Percentiles rank a stretch among this genome's conserved stretches.
These are phyloP conservation scores for Pseudoscleropodium purum DNA, from an alignment of 225 moss, liverwort and hornwort species.

Conservation along the genomic window DNA sequence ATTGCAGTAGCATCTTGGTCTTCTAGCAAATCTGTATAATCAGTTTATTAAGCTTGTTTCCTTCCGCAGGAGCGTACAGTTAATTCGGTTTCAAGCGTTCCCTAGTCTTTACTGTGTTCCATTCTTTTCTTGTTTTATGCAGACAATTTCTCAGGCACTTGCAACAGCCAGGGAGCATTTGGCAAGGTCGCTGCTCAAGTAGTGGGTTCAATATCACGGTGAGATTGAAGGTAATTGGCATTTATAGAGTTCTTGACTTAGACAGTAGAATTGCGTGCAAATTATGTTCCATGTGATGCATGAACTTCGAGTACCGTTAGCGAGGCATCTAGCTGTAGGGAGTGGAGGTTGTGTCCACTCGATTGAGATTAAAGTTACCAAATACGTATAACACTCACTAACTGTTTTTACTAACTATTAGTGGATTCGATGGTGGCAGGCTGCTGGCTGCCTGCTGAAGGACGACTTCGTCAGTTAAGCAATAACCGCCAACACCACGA, in stretches of 20 bases:
- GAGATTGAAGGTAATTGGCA: background rate
- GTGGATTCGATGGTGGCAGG: constrained; percentile 17
- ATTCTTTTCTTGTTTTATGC: constrained; percentile 21
- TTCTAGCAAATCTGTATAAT: background rate
- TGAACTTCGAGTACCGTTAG: background rate
- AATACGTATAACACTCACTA: background rate
- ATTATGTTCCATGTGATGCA: background rate
- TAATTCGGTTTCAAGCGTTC: background rate
- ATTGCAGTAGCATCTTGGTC: background rate
- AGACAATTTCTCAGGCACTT: constrained; percentile 97
- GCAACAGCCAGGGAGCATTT: constrained; percentile 97
- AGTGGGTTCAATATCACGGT: constrained; percentile 6
- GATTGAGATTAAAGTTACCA: background rate
- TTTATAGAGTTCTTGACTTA: background rate
- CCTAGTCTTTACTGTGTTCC: background rate
- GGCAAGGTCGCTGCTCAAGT: constrained; percentile 80
- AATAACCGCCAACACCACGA: constrained; percentile 23
- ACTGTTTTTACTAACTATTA: constrained; percentile 4
- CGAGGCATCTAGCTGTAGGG: background rate
- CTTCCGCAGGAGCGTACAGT: background rate
- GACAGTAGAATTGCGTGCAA: background rate
- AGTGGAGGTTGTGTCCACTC: background rate
- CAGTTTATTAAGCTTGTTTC: background rate
- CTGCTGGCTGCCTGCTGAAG: constrained; percentile 19
- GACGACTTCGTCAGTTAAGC: constrained; percentile 27